Conservation (phyloP, 78 protist species). For the Dictyostelium citrinum region DNA sequence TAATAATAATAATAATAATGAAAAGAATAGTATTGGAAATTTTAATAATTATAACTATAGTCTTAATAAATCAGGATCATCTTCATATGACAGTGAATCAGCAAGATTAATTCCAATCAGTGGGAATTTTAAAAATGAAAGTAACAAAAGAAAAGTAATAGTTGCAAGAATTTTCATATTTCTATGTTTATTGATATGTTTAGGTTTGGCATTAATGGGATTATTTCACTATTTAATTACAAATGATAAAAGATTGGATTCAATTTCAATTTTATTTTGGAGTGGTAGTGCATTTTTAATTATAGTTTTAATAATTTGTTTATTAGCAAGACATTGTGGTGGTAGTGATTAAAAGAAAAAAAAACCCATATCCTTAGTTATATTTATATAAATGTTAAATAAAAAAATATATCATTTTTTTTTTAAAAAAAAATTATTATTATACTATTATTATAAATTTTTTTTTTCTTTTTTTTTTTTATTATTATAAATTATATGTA, state of each 20-base stretch:
- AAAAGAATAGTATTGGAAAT: neutral
- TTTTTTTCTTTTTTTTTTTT: neutral
- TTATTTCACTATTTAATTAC: neutral
- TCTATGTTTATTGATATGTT: neutral
- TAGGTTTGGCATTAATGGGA: neutral
- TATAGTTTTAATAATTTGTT: neutral
- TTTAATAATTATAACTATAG: neutral
- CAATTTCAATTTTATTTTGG: neutral
- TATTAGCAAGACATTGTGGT: constrained; percentile 11
- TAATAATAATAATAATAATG: neutral
- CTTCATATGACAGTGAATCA: neutral
- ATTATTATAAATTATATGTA: neutral
- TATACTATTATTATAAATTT: too few relatives aligned
- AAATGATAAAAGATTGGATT: neutral
- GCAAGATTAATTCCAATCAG: neutral
- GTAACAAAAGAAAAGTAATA: neutral
- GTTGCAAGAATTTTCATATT: neutral
- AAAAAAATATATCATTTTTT: neutral
- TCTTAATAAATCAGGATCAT: neutral
- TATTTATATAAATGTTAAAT: too few relatives aligned
- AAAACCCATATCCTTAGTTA: too few relatives aligned
- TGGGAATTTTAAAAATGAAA: neutral
- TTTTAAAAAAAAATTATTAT: neutral
- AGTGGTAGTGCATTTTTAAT: neutral
- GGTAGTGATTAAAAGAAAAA: neutral